phyloP scores from a whole-genome alignment of 179 eudicot species.

The Pouteria campechiana region DNA sequence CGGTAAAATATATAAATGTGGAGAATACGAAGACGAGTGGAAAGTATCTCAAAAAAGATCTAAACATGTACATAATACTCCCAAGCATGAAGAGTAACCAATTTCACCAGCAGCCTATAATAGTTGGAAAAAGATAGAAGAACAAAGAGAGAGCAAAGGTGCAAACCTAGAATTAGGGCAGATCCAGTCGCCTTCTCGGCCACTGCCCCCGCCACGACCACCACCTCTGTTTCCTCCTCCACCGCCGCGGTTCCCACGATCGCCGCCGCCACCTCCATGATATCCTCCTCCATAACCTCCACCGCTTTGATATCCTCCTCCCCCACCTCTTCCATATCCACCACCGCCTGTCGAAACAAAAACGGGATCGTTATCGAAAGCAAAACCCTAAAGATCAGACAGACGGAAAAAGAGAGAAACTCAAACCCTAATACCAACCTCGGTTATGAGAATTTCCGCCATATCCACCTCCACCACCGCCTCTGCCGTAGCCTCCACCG shows the following conservation, averaged over 20 bases:
- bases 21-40: too few relatives aligned
- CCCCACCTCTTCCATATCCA: constrained; percentile 56
- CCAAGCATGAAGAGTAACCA: too few relatives aligned
- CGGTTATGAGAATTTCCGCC: constrained; percentile 33
- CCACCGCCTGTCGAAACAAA: constrained; percentile 3
- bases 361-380: neutral
- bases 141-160: too few relatives aligned
- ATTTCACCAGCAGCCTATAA: too few relatives aligned
- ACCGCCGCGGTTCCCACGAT: constrained; percentile 27
- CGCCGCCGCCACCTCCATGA: constrained; percentile 27
- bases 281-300: constrained; percentile 79
- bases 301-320: constrained; percentile 57
- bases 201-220: constrained; percentile 65
- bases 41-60: too few relatives aligned
- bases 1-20: neutral
- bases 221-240: constrained; percentile 32
- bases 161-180: constrained; percentile 76
- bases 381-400: neutral
- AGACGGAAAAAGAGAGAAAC: neutral
- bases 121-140: too few relatives aligned
- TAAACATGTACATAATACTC: too few relatives aligned
- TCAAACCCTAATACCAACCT: constrained; percentile 7
- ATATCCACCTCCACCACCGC: constrained; percentile 24
- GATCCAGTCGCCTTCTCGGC: constrained; percentile 89
- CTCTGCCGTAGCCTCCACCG: constrained; percentile 7